Evolutionary conservation across 1,284 basidiomycete species (phyloP).

Genomic region (Exobasidium rhododendri): DNA sequence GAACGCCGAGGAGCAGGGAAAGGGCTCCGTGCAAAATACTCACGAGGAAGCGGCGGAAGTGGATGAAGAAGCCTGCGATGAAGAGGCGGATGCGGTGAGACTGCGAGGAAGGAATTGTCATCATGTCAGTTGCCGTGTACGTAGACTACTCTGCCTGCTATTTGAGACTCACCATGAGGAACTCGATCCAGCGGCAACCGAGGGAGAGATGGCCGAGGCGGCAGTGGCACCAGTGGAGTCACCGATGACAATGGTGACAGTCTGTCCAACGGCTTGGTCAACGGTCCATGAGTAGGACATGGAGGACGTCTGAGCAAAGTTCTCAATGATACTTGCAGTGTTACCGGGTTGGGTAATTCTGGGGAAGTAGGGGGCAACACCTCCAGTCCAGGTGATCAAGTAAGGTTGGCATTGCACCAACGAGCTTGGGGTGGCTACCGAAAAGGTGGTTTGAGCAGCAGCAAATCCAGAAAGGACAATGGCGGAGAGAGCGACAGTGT

Average conservation of each 20-base stretch:
- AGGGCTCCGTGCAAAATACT: too few relatives aligned
- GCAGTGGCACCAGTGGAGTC: conserved; percentile 21
- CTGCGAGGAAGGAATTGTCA: too few relatives aligned
- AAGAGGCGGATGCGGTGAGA: background rate
- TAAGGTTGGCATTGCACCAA: conserved; percentile 38
- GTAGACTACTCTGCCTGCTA: too few relatives aligned
- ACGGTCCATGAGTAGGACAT: conserved; percentile 23
- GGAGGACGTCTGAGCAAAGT: conserved; percentile 9
- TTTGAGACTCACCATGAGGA: background rate
- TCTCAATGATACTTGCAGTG: background rate
- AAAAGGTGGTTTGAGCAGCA: background rate
- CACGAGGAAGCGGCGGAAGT: too few relatives aligned
- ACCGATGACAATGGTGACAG: conserved; percentile 22
- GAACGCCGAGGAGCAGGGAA: too few relatives aligned
- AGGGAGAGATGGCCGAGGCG: background rate
- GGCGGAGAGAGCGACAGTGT: conserved; percentile 11
- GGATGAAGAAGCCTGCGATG: background rate
- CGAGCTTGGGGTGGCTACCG: conserved; percentile 32
- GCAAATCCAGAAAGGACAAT: conserved; percentile 20
- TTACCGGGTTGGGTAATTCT: conserved; percentile 18
- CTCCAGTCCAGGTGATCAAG: conserved; percentile 27
- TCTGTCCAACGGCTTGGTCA: conserved; percentile 16
- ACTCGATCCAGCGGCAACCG: background rate
- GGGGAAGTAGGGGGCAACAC: conserved; percentile 23
- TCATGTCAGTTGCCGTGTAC: too few relatives aligned